Evolutionary conservation across 495 filamentous ascomycete species (phyloP), one percentile per base, ranked within the genome.

Genomic region (Lasiosphaeria ovina): DNA sequence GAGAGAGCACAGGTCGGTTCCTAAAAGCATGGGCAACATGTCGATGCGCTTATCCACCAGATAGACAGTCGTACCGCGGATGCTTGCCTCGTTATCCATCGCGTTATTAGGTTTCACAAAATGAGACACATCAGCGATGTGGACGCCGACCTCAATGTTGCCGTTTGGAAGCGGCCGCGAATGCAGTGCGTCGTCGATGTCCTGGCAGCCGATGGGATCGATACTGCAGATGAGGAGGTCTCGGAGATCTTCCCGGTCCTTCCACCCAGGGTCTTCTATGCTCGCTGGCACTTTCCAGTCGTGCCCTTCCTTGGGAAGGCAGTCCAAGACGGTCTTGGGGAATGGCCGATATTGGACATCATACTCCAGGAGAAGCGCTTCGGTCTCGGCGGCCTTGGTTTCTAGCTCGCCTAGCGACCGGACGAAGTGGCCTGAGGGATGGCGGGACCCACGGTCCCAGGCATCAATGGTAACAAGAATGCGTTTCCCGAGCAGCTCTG

Each of bases 1-100:
- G 38, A 98, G 81, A 9, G 94, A 98, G 76, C 94, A 98, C 3
- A 98, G 79, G 63, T 98, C 94, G 3, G 94, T 98, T 35, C 94
- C 94, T 14, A 98, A 83, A 32, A 98, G 85, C 82, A 89, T 90
- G 16, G 95, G 95, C 70, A 98, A 81, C 95, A 98, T 98, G 76
- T 98, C 94, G 65, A 98, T 98, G 64, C 94, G 92, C 77, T 98
- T 98, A 75, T 98, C 94, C 2, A 98, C 95, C 32, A 98, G 80
- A 67, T 98, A 98, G 35, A 98, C 94, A 0, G 95, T 98, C 3
- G 94, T 98, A 61, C 93, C 94, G 69, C 94, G 87, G 60, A 92
- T 83, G 68, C 90, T 92, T 3, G 94, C 94, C 76, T 98, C 94
- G 31, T 83, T 82, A 70, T 98, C 95, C 95, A 98, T 98, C 45